Percentiles rank a stretch among this genome's conserved stretches.
phyloP scores from a whole-genome alignment of 2,329 filamentous ascomycete species.

The Phaeosphaeriaceae sp. region DNA sequence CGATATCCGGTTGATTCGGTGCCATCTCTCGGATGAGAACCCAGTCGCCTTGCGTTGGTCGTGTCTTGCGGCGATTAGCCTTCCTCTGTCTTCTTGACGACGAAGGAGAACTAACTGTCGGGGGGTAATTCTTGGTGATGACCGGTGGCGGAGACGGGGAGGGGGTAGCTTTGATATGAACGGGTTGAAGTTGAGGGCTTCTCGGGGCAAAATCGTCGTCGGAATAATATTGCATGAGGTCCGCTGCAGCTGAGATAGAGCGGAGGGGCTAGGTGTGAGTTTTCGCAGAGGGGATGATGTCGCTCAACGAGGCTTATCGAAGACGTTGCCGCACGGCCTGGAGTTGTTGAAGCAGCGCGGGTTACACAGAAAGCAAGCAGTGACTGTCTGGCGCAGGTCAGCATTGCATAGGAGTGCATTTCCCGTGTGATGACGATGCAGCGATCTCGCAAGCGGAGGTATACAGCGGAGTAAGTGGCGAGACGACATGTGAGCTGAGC shows the following conservation, averaged over 20 bases:
- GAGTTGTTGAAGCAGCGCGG: conserved; percentile 24
- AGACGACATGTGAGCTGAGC: conserved; percentile 10
- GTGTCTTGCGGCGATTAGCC: conserved; percentile 61
- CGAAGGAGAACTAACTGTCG: conserved; percentile 50
- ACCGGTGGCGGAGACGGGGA: conserved; percentile 59
- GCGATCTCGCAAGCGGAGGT: not conserved
- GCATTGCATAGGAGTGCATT: conserved; percentile 32
- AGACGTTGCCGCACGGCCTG: conserved; percentile 18
- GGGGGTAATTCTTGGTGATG: conserved; percentile 30
- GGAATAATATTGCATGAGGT: conserved; percentile 54
- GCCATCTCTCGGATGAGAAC: conserved; percentile 72
- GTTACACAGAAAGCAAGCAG: conserved; percentile 28
- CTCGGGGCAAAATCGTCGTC: conserved; percentile 58
- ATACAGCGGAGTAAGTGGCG: not conserved
- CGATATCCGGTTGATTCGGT: conserved; percentile 71
- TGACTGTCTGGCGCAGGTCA: conserved; percentile 35
- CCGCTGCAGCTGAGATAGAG: not conserved
- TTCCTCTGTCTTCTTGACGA: conserved; percentile 54
- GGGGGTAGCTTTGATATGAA: conserved; percentile 56
- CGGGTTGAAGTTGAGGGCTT: conserved; percentile 52
- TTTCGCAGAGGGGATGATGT: conserved; percentile 13
- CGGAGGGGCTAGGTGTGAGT: not conserved
- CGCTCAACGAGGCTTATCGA: conserved; percentile 32
- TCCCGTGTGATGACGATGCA: conserved; percentile 8
- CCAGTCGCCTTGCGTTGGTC: conserved; percentile 67